Percentiles rank a stretch among this genome's conserved stretches.
phyloP scores from a whole-genome alignment of 2,329 filamentous ascomycete species.

The Stagonosporopsis cucurbitacearum region DNA sequence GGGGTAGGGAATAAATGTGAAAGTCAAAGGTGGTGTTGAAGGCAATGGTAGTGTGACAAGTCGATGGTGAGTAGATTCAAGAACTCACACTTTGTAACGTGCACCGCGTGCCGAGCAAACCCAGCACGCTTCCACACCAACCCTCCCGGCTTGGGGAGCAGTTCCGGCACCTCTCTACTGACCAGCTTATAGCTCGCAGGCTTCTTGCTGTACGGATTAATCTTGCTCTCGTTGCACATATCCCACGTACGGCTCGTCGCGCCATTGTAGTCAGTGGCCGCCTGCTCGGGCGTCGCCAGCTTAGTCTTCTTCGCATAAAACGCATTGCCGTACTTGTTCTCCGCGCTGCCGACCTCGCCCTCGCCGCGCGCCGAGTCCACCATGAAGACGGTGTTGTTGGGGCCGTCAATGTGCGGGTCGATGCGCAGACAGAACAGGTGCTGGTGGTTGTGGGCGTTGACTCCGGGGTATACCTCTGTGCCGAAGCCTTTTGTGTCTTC shows the following conservation, averaged over 20 bases:
- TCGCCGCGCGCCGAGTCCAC: constrained; percentile 75
- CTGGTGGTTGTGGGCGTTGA: constrained; percentile 96
- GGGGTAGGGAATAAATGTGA: too few relatives aligned
- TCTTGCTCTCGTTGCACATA: constrained; percentile 80
- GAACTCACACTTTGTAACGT: constrained; percentile 83
- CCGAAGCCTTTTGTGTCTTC: constrained; percentile 89
- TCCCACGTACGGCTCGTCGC: constrained; percentile 85
- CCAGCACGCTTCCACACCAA: constrained; percentile 89
- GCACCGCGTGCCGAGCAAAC: constrained; percentile 84
- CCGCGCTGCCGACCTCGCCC: constrained; percentile 76
- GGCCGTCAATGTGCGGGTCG: constrained; percentile 85
- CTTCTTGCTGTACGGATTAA: constrained; percentile 88
- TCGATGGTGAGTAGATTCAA: too few relatives aligned
- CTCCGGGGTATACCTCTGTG: constrained; percentile 86
- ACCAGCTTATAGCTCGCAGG: constrained; percentile 88
- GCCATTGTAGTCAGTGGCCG: constrained; percentile 81
- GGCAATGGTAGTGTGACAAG: too few relatives aligned
- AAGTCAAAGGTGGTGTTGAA: too few relatives aligned
- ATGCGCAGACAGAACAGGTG: constrained; percentile 91
- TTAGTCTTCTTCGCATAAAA: constrained; percentile 87
- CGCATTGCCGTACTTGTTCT: constrained; percentile 89
- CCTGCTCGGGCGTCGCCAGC: constrained; percentile 71
- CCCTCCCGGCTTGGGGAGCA: constrained; percentile 81
- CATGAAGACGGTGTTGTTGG: constrained; percentile 83
- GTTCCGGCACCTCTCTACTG: constrained; percentile 77